These are phyloP conservation scores for Aspergillus bombycis DNA, from an alignment of 2,329 filamentous ascomycete genomes.

Conservation along the genomic window DNA sequence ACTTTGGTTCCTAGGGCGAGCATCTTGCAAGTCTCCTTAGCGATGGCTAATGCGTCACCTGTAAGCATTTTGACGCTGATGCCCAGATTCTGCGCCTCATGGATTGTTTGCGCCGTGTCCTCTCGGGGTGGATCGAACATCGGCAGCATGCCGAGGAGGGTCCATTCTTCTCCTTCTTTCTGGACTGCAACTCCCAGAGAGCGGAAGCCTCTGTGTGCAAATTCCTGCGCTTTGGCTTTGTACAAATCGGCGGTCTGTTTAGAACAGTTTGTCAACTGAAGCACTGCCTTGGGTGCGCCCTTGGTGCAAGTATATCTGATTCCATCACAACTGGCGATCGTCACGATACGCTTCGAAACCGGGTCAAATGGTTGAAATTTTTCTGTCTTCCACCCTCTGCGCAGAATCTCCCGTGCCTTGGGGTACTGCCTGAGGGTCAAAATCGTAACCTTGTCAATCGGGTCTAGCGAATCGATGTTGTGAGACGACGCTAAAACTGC, in stretches of 20 bases:
- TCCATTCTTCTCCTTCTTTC: conserved; percentile 74
- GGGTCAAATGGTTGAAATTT: conserved; percentile 74
- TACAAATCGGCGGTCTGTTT: conserved; percentile 67
- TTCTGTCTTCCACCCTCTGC: conserved; percentile 73
- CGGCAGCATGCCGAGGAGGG: conserved; percentile 73
- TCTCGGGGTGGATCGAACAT: conserved; percentile 82
- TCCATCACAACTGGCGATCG: conserved; percentile 68
- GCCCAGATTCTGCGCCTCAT: conserved; percentile 74
- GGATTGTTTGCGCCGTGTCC: conserved; percentile 76
- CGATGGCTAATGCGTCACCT: conserved; percentile 77
- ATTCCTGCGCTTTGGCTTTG: conserved; percentile 72
- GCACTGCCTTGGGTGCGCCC: conserved; percentile 75
- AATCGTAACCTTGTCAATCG: conserved; percentile 79
- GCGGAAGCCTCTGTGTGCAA: conserved; percentile 77
- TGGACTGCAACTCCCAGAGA: conserved; percentile 77
- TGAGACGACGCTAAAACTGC: conserved; percentile 76
- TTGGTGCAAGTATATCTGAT: conserved; percentile 75
- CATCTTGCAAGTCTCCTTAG: conserved; percentile 83
- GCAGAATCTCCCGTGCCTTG: conserved; percentile 73
- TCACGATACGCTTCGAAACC: conserved; percentile 78
- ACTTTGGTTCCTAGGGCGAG: conserved; percentile 77
- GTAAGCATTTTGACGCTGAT: conserved; percentile 81
- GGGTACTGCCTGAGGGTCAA: conserved; percentile 74
- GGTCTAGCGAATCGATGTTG: conserved; percentile 76
- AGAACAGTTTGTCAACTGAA: conserved; percentile 68